phyloP scores from a whole-genome alignment of 345 rosid genomes.

The Erucastrum elatum region DNA sequence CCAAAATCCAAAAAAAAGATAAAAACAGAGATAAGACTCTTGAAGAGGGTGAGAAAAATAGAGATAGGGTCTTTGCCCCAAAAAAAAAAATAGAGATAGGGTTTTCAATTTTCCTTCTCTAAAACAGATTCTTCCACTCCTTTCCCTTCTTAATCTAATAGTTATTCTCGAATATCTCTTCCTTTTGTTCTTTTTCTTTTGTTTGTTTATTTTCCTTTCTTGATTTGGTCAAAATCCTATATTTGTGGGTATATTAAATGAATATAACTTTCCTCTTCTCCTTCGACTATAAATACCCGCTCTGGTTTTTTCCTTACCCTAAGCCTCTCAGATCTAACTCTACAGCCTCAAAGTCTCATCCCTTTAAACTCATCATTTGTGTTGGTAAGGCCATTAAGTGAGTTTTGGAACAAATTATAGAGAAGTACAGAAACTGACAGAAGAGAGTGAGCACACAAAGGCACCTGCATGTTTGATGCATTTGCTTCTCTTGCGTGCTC shows the following conservation, averaged over 20 bases:
- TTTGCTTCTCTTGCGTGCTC: conserved; percentile 87
- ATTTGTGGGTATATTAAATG: conserved; percentile 20
- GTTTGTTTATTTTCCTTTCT: neutral
- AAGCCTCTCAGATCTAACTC: conserved; percentile 36
- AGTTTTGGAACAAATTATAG: conserved; percentile 7
- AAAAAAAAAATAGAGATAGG: no score
- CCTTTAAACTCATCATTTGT: neutral
- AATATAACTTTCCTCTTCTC: conserved; percentile 29
- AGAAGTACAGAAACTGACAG: conserved; percentile 72
- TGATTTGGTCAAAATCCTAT: conserved; percentile 40
- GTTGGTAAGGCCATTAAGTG: neutral
- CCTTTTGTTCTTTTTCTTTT: conserved; percentile 18
- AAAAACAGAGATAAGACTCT: conserved; percentile 34
- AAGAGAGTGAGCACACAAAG: conserved; percentile 99
- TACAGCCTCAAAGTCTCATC: conserved; percentile 1
- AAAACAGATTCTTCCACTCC: neutral
- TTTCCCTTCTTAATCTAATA: conserved; percentile 1
- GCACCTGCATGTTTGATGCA: conserved; percentile 63
- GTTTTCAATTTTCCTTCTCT: conserved; percentile 31
- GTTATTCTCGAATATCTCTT: conserved; percentile 3
- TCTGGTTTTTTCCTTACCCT: conserved; percentile 21
- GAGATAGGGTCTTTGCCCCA: no score
- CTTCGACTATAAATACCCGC: conserved; percentile 25
- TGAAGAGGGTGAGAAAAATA: no score
- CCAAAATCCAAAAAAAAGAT: conserved; percentile 17